These are phyloP conservation scores for Russula abietina DNA, from an alignment of 768 basidiomycete genomes.

Conservation along the genomic window DNA sequence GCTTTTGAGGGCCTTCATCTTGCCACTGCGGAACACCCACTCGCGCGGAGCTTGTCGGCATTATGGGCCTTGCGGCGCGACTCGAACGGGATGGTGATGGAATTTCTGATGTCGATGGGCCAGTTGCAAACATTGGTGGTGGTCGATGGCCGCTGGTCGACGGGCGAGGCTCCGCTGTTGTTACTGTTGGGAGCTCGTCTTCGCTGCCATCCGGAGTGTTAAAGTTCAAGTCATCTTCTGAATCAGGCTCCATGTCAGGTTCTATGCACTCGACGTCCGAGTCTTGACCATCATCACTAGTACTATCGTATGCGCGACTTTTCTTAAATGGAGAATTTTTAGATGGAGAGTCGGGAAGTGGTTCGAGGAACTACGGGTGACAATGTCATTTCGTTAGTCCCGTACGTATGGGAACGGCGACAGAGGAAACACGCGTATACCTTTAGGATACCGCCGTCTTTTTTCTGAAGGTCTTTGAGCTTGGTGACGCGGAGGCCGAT, in stretches of 20 bases:
- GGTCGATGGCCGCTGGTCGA: not conserved
- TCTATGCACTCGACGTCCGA: slow-evolving; percentile 50
- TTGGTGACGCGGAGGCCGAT: slow-evolving; percentile 88
- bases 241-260: slow-evolving; percentile 44
- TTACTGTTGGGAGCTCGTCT: not conserved
- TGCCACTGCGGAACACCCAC: not conserved
- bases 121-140: slow-evolving; percentile 11
- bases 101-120: not conserved
- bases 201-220: slow-evolving; percentile 5
- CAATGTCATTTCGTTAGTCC: not conserved
- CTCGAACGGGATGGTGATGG: not conserved
- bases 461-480: slow-evolving; percentile 69
- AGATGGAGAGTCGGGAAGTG: slow-evolving; percentile 30
- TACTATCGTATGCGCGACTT: slow-evolving; percentile 31
- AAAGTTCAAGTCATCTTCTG: slow-evolving; percentile 19
- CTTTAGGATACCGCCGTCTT: slow-evolving; percentile 57
- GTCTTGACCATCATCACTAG: slow-evolving; percentile 21
- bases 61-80: not conserved
- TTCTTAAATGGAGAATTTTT: slow-evolving; percentile 43
- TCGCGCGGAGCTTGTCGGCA: not conserved
- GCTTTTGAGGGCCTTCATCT: not conserved
- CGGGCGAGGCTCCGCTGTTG: not conserved
- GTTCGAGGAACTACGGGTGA: slow-evolving; percentile 51
- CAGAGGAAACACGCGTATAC: slow-evolving; percentile 31
- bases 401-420: not conserved